phyloP scores from a whole-genome alignment of 164 flowering plant genomes.

The Stephania japonica region DNA sequence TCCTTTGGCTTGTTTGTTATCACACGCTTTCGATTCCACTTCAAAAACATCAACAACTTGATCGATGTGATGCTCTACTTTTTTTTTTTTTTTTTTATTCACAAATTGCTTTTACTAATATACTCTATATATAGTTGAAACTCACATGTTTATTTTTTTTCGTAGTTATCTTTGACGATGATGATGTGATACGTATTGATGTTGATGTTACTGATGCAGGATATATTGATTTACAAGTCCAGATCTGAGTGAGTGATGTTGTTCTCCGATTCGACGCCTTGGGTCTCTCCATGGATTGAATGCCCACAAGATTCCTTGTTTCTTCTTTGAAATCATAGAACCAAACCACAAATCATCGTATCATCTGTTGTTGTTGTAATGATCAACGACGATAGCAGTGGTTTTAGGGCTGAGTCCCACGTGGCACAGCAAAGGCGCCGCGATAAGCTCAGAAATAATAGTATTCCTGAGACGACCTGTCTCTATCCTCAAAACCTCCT shows the following conservation, averaged over 20 bases:
- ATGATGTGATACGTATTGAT: no score
- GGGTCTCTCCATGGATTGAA: no score
- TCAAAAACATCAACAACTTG: neutral
- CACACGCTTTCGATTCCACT: neutral
- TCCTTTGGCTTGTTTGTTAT: neutral
- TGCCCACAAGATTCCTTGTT: no score
- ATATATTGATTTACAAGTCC: no score
- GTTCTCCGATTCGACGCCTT: no score
- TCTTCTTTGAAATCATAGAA: no score
- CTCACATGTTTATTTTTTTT: neutral
- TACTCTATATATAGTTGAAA: neutral
- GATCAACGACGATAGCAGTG: conserved; percentile 16
- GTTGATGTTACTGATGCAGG: no score
- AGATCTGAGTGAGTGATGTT: no score
- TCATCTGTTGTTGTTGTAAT: no score
- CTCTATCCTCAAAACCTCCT: conserved; percentile 18
- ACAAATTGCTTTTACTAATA: neutral
- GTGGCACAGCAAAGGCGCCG: conserved; percentile 76
- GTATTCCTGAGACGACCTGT: conserved; percentile 9
- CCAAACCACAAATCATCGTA: no score
- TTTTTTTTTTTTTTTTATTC: neutral
- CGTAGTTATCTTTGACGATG: no score
- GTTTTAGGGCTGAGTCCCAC: conserved; percentile 45
- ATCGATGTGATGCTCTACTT: neutral
- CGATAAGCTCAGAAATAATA: conserved; percentile 50